Evolutionary conservation across 2,329 filamentous ascomycete species (phyloP), one percentile per base, ranked within the genome.

Genomic region (Xylariaceae sp.): DNA sequence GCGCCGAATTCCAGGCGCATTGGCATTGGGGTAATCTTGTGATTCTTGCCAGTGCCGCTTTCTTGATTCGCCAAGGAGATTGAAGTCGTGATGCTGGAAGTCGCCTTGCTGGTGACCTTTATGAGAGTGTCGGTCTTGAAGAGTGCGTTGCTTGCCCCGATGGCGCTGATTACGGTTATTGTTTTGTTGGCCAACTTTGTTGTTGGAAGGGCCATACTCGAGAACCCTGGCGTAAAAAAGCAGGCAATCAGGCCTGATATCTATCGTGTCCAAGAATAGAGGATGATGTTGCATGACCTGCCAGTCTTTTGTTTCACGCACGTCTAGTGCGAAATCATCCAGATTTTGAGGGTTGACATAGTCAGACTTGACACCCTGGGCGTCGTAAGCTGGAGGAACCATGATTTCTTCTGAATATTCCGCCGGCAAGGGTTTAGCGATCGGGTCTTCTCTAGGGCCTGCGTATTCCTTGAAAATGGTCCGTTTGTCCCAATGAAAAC

Each of bases 271-370:
- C 12, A 52, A 29, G 32, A 56, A 54, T 5, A 39, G 23, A 10
- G 51, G 50, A 36, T 56, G 52, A 25, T 54, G 36, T 25, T 52
- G 46, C 40, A 54, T 45, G 11, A 46, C 32, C 10, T 48, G 43
- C 54, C 54, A 57, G 32, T 50, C 45, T 30, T 49, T 46, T 7
- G 53, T 56, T 25, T 57, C 47, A 12, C 53, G 49, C 29, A 56
- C 36, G 26, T 45, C 50, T 33, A 49, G 36, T 2, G 53, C 43
- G 27, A 56, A 57, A 23, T 56, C 53, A 24, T 57, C 54, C 1
- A 56, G 37, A 27, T 56, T 57, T 5, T 36, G 36, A 12, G 44
- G 32, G 5, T 47, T 56, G 17, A 56, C 46, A 24, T 51, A 55
- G 33, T 42, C 46, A 10, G 54, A 55, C 19, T 49, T 53, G n/a